Evolutionary conservation across 192 early-diverging fungal species (phyloP).

Genomic region (Coemansia sp.): DNA sequence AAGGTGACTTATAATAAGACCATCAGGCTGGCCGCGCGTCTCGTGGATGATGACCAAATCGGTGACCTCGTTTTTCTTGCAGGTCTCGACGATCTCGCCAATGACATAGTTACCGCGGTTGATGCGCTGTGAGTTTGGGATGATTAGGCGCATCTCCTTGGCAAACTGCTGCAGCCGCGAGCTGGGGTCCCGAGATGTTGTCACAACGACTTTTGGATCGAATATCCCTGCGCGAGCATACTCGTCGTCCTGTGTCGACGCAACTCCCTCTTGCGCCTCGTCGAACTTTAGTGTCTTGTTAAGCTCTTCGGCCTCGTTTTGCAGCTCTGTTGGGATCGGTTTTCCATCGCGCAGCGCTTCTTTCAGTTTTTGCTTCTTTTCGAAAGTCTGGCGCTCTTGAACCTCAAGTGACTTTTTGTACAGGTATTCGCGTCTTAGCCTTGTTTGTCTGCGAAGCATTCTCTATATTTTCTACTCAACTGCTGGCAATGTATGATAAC

Average conservation of each 20-base stretch:
- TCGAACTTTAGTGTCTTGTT: conserved; percentile 85
- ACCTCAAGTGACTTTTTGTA: conserved; percentile 96
- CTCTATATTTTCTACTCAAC: background rate
- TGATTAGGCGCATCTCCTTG: conserved; percentile 94
- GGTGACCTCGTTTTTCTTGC: conserved; percentile 90
- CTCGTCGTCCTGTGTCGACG: conserved; percentile 94
- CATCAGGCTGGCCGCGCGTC: conserved; percentile 94
- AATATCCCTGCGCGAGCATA: conserved; percentile 90
- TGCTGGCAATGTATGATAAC: background rate
- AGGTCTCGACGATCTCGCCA: conserved; percentile 95
- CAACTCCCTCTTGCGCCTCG: conserved; percentile 76
- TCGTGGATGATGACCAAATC: conserved; percentile 97
- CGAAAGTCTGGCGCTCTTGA: conserved; percentile 89
- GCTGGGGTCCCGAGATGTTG: conserved; percentile 93
- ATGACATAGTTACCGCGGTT: conserved; percentile 97
- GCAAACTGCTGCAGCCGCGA: conserved; percentile 92
- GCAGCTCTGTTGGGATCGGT: conserved; percentile 83
- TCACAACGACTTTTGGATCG: conserved; percentile 96
- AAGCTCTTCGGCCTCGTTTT: conserved; percentile 73
- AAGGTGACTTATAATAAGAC: conserved; percentile 92
- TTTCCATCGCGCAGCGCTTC: conserved; percentile 90
- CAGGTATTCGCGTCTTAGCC: conserved; percentile 91
- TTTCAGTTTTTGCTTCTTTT: conserved; percentile 92
- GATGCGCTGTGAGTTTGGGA: conserved; percentile 96
- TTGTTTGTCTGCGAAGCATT: conserved; percentile 76